These are phyloP conservation scores for Myriangium duriaei DNA, from an alignment of 2,329 filamentous ascomycete genomes.

Conservation along the genomic window DNA sequence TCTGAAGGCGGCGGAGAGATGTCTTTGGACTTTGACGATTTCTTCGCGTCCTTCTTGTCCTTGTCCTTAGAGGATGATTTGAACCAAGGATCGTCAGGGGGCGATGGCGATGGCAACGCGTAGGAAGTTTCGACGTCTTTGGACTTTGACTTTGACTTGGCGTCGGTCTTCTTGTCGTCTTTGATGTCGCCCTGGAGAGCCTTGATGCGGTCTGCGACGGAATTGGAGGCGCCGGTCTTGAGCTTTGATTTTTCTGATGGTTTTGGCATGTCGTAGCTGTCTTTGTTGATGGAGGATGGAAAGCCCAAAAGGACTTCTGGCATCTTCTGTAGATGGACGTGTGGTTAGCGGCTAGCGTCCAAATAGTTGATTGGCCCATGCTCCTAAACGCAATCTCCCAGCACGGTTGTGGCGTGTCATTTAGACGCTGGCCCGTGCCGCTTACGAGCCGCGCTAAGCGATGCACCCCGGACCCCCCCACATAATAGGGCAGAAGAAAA, in stretches of 20 bases:
- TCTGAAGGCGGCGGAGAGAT: slow-evolving; percentile 14
- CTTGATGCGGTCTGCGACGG: slow-evolving; percentile 43
- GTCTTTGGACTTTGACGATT: slow-evolving; percentile 12
- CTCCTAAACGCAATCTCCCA: slow-evolving; percentile 31
- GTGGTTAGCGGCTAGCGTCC: slow-evolving; percentile 22
- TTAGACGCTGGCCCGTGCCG: slow-evolving; percentile 18
- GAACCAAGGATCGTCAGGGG: slow-evolving; percentile 1
- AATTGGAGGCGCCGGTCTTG: slow-evolving; percentile 30
- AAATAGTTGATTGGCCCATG: slow-evolving; percentile 28
- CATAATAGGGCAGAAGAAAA: not conserved
- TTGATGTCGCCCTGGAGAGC: slow-evolving; percentile 27
- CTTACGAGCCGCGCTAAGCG: slow-evolving; percentile 14
- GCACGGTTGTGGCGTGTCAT: slow-evolving; percentile 26
- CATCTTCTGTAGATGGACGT: slow-evolving; percentile 26
- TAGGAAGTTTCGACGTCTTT: slow-evolving; percentile 5
- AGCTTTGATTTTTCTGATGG: slow-evolving; percentile 28
- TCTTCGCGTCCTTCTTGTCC: slow-evolving; percentile 12
- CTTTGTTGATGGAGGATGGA: slow-evolving; percentile 25
- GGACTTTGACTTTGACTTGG: slow-evolving; percentile 4
- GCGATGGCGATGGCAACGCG: slow-evolving; percentile 4
- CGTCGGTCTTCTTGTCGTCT: slow-evolving; percentile 18
- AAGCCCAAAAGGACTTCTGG: slow-evolving; percentile 29
- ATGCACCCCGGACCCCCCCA: slow-evolving; percentile 30
- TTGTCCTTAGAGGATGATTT: not conserved
- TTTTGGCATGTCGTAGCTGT: slow-evolving; percentile 28